Evolutionary conservation across 371 early-diverging fungal species (phyloP), one percentile per base, ranked within the genome.

Genomic region (Mucor racemosus): DNA sequence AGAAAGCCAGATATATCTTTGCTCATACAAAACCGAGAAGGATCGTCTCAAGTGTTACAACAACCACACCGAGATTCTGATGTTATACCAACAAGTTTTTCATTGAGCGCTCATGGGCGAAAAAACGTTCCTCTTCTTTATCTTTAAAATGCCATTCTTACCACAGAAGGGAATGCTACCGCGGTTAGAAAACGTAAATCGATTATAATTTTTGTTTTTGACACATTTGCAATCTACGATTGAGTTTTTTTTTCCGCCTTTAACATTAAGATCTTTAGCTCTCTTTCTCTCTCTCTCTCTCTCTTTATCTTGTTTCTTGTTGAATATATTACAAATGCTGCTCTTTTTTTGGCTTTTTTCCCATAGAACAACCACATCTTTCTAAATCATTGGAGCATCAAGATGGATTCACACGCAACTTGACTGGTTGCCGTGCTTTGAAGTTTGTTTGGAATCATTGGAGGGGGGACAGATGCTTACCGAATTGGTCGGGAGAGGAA

Each of bases 121-220:
- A 38, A 38, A 38, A 7, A 38, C 50, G 5, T 21, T 1, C 46
- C 7, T 46, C 46, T 26, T 50, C 50, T 50, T 50, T 50, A 50
- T 50, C 50, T 50, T 26, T 50, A 50, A 50, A 50, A 50, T 26
- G 50, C 39, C 55, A 13, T 67, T 58, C 58, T 63, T 62, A 42
- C 68, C 68, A 42, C 41, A 68, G 64, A 64, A 68, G 68, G 68
- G 64, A 68, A 68, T 64, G 41, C 15, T 14, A 19, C 68, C 68
- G 68, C 68, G 64, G 68, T 56, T 57, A 57, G 62, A 62, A 67
- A 41, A 55, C 31, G 53, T 33, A 41, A 55, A 42, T 41, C 15
- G 55, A 55, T 21, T 21, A 50, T n/a, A 39, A 33, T 40, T 35
- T 33, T 15, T 33, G 19, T 31, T 55, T 64, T 63, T 64, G 56